Evolutionary conservation across 2,329 filamentous ascomycete species (phyloP).

Genomic region (Aspergillus transmontanensis): DNA sequence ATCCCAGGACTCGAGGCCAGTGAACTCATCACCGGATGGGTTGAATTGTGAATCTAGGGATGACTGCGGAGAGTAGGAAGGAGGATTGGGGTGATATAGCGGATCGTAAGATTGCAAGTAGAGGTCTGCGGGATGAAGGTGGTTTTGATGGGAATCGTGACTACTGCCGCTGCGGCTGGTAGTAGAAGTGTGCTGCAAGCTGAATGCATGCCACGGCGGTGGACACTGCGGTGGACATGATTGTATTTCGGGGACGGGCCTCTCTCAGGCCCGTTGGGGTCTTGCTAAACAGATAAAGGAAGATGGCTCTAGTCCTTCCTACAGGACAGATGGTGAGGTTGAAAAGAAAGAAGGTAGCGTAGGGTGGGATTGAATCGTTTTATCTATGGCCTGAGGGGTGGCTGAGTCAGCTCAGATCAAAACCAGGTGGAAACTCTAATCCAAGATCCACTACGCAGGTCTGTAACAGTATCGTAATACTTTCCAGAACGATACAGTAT

Average conservation of each 20-base stretch:
- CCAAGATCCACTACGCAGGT: neutral
- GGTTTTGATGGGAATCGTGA: conserved; percentile 1
- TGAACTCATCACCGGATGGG: conserved; percentile 8
- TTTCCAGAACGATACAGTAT: neutral
- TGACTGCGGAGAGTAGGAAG: neutral
- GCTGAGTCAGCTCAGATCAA: neutral
- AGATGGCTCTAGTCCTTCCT: neutral
- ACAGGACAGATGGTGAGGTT: neutral
- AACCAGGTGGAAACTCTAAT: neutral
- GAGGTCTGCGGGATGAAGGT: neutral
- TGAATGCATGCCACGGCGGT: neutral
- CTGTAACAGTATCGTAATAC: neutral
- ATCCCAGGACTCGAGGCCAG: conserved; percentile 11
- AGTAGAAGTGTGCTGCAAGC: neutral
- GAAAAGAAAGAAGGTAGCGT: neutral
- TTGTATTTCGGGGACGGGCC: conserved; percentile 12
- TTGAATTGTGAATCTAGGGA: conserved; percentile 10
- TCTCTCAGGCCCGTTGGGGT: conserved; percentile 10
- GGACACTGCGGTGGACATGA: conserved; percentile 11
- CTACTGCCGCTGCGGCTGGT: conserved; percentile 5
- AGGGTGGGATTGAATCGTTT: neutral
- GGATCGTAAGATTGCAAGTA: neutral
- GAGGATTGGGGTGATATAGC: neutral
- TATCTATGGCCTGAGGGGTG: neutral
- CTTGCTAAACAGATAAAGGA: neutral